Base-by-base conservation (phyloP, 1,284 basidiomycete genomes). In the Pseudozyma tsukubaensis region DNA sequence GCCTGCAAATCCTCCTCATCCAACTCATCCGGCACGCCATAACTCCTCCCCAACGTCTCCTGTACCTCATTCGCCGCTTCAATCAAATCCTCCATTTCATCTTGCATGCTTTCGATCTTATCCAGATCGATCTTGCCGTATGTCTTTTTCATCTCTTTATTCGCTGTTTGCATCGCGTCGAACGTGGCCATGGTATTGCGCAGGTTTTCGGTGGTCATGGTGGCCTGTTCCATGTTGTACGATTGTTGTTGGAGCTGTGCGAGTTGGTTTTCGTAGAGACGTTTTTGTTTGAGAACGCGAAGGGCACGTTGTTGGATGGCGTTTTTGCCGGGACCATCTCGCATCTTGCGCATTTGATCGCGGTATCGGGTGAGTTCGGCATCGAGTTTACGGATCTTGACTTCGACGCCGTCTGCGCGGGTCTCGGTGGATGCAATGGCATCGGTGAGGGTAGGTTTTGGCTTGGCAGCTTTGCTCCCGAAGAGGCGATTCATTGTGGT, bases 161-260 rank as follows among this genome's bases (percentile, higher is more conserved):
- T 98, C 18, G 97, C 95, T n/a, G 89, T 85, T 83, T 94, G 91
- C 95, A 99, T 98, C 6, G 94, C 97, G 81, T 97, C 94, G 21
- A 99, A 91, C 0, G 97, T 99, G n/a, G 94, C 96, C 97, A 99
- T 99, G n/a, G 97, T 99, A 84, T 98, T 99, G 71, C 94, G 90
- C 77, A 99, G 86, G 85, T 99, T 99, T 86, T 99, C 97, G 4
- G 96, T 98, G 16, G 94, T 92, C 85, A 99, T 91, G 11, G 92
- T 90, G 24, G 96, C 92, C 71, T 94, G 95, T 86, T 99, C 96
- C 94, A 99, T 99, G 86, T 99, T 99, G 88, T 94, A 99, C 21
- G 93, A 91, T 86, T 99, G 97, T 85, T 99, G 97, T 50, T 92
- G 88, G 13, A 99, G 88, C 85, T 97, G 94, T 10, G 90, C 88